Conservation (phyloP, 495 filamentous ascomycete genomes). For the Cetradonia linearis region DNA sequence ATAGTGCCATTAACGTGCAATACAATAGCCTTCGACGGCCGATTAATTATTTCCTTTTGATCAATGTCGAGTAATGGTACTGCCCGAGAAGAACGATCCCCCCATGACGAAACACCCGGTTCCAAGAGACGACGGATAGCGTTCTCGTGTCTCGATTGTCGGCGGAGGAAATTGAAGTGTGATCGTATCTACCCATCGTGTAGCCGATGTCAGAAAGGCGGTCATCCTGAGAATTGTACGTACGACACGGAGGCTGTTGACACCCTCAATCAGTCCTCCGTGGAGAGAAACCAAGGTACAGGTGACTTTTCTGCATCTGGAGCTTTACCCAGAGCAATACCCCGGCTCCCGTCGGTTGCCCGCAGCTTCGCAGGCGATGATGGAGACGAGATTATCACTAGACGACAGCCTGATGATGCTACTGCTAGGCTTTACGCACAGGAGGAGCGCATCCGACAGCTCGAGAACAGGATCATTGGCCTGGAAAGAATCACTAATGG, state of each 20-base stretch:
- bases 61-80: slow-evolving; percentile 13
- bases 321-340: slow-evolving; percentile 7
- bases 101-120: slow-evolving; percentile 10
- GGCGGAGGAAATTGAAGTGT: slow-evolving; percentile 32
- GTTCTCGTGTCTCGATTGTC: slow-evolving; percentile 31
- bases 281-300: background rate
- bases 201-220: slow-evolving; percentile 29
- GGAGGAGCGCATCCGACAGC: slow-evolving; percentile 16
- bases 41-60: background rate
- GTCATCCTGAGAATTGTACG: slow-evolving; percentile 23
- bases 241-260: slow-evolving; percentile 22
- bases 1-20: background rate
- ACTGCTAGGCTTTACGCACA: slow-evolving; percentile 11
- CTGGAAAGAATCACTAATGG: slow-evolving; percentile 15
- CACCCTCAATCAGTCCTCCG: slow-evolving; percentile 3
- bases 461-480: slow-evolving; percentile 17
- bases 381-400: background rate
- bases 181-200: slow-evolving; percentile 31
- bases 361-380: slow-evolving; percentile 13
- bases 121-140: slow-evolving; percentile 23
- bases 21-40: background rate
- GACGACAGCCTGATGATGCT: slow-evolving; percentile 3
- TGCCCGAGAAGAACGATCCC: slow-evolving; percentile 3
- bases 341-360: slow-evolving; percentile 10
- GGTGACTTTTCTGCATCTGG: slow-evolving; percentile 9